Conservation (phyloP, 805 yeast genomes). For the Tetrapisispora namnaoensis region DNA sequence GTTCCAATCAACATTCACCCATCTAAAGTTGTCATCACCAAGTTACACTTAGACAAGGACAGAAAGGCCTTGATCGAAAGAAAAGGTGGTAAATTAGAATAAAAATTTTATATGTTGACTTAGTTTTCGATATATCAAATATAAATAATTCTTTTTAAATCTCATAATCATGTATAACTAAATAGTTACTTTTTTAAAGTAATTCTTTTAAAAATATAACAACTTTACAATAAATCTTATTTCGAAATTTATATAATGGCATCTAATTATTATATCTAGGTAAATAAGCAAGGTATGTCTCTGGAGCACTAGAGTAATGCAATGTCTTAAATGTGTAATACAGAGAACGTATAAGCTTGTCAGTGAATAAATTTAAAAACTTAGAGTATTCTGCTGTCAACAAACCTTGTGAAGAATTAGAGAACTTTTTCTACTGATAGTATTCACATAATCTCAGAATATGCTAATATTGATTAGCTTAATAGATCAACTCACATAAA, state of each 20-base stretch:
- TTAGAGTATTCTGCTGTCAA: too few species aligned
- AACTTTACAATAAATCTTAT: constrained; percentile 1
- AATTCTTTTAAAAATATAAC: constrained; percentile 2
- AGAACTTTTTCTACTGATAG: too few species aligned
- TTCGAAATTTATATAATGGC: too few species aligned
- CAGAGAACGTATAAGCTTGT: too few species aligned
- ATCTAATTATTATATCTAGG: neutral
- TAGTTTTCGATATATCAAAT: constrained; percentile 1
- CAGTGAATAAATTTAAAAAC: too few species aligned
- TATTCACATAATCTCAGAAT: too few species aligned
- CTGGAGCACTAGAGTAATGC: too few species aligned
- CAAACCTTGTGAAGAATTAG: too few species aligned
- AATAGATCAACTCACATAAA: too few species aligned
- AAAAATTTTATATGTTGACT: constrained; percentile 27
- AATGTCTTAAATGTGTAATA: too few species aligned
- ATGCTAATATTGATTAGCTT: too few species aligned
- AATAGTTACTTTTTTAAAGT: constrained; percentile 2
- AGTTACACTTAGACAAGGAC: constrained; percentile 96
- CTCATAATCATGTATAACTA: constrained; percentile 5
- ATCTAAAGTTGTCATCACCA: constrained; percentile 97
- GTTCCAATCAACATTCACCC: constrained; percentile 97
- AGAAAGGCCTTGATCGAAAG: constrained; percentile 95
- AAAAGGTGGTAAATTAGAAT: constrained; percentile 96
- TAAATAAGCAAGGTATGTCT: too few species aligned
- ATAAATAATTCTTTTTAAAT: constrained; percentile 3